Percentiles rank a stretch among this genome's conserved stretches.
Conservation (phyloP, 148 eudicot genomes). For the Vaccinium macrocarpon region DNA sequence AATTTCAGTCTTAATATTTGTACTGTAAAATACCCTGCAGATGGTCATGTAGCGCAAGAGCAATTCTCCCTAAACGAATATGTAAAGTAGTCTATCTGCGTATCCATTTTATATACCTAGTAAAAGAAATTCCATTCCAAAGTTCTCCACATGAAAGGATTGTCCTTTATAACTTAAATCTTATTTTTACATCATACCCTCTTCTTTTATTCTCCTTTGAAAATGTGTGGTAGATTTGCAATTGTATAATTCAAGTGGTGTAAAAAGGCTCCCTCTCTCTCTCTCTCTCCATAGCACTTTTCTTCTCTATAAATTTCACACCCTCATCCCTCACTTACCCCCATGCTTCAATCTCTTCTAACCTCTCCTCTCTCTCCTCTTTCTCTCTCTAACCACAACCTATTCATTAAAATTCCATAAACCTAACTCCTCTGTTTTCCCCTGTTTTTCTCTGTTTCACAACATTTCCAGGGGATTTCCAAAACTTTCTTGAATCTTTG, state of each 20-base stretch:
- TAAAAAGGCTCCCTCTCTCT: slow-evolving; percentile 13
- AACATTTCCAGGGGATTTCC: background rate
- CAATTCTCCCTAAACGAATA: too few relatives aligned
- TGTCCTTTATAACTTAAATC: background rate
- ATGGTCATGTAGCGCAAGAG: too few relatives aligned
- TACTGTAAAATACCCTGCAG: too few relatives aligned
- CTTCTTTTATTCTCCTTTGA: slow-evolving; percentile 15
- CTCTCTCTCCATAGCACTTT: slow-evolving; percentile 12
- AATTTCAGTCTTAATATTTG: too few relatives aligned
- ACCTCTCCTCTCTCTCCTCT: slow-evolving; percentile 11
- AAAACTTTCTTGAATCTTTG: background rate
- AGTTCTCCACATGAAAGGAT: background rate
- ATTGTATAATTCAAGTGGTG: slow-evolving; percentile 22
- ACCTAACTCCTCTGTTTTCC: background rate
- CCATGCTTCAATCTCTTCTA: slow-evolving; percentile 23
- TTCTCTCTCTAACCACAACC: slow-evolving; percentile 1
- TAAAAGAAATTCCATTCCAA: too few relatives aligned
- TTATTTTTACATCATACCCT: slow-evolving; percentile 3
- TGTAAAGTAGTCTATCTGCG: too few relatives aligned
- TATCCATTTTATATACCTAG: too few relatives aligned
- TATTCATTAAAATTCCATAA: background rate
- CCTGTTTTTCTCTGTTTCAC: background rate
- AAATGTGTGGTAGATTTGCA: slow-evolving; percentile 13
- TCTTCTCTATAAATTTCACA: slow-evolving; percentile 52
- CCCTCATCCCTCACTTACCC: slow-evolving; percentile 31